Evolutionary conservation across 2,329 filamentous ascomycete species (phyloP).

Genomic region (Blastomyces emzantsi): DNA sequence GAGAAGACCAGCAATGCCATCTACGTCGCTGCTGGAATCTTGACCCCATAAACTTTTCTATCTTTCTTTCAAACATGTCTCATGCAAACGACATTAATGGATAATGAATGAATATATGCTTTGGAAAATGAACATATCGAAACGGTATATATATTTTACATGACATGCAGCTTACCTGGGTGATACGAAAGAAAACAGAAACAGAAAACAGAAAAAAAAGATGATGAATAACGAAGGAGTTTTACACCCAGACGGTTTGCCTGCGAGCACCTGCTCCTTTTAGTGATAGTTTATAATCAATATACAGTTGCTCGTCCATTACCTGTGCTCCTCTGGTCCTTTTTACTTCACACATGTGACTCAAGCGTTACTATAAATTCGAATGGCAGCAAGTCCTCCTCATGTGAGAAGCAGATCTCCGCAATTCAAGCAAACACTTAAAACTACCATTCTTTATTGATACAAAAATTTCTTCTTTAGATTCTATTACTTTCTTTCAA

Average conservation of each 20-base stretch:
- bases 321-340: background rate
- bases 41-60: slow-evolving; percentile 12
- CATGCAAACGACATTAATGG: background rate
- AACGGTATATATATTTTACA: background rate
- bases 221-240: background rate
- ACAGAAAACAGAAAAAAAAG: background rate
- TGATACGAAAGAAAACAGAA: background rate
- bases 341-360: no score
- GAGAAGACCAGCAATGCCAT: slow-evolving; percentile 20
- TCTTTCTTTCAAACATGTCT: background rate
- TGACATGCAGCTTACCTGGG: background rate
- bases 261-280: background rate
- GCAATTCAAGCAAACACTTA: no score
- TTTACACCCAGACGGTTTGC: background rate
- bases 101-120: background rate
- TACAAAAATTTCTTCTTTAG: no score
- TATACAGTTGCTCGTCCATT: background rate
- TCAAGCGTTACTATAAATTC: no score
- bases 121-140: background rate
- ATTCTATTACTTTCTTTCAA: no score
- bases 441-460: no score
- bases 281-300: background rate
- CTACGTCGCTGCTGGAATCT: slow-evolving; percentile 18
- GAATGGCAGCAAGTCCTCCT: no score
- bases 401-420: no score